Evolutionary conservation across 345 rosid genomes (phyloP).

Genomic region (Camelina hispida): DNA sequence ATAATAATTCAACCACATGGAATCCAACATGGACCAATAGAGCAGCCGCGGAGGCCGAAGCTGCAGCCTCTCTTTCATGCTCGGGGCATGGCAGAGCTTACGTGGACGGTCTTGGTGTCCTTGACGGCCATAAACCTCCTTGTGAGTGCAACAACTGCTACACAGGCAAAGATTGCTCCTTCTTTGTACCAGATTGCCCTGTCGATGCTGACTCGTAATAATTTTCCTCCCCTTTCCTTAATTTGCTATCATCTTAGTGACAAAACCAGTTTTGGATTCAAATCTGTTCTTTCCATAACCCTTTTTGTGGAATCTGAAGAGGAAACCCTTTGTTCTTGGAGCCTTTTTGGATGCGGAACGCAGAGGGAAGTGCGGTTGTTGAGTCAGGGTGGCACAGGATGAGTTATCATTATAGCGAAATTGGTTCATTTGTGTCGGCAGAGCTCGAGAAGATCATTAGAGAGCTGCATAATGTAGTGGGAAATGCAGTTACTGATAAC

Average conservation of each 20-base stretch:
- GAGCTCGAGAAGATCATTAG: conserved; percentile 56
- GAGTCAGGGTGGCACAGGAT: conserved; percentile 26
- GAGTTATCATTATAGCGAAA: neutral
- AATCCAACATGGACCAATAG: conserved; percentile 57
- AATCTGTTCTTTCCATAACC: neutral
- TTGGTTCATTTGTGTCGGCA: neutral
- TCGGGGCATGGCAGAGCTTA: conserved; percentile 79
- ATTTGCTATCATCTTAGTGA: neutral
- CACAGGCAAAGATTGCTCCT: conserved; percentile 60
- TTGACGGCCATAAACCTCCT: conserved; percentile 42
- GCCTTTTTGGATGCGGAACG: conserved; percentile 32
- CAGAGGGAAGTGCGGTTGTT: conserved; percentile 17
- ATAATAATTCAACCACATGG: conserved; percentile 29
- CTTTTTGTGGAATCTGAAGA: neutral
- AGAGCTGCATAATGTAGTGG: conserved; percentile 51
- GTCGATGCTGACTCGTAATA: conserved; percentile 57
- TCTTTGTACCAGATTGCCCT: conserved; percentile 44
- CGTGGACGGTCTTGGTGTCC: conserved; percentile 55
- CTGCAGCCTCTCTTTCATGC: conserved; percentile 63
- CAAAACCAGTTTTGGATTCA: neutral
- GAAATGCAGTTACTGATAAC: conserved; percentile 59
- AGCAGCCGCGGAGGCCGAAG: conserved; percentile 69
- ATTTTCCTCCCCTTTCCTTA: neutral
- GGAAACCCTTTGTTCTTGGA: conserved; percentile 34
- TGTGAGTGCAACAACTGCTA: conserved; percentile 76